Evolutionary conservation across 331 rosid species (phyloP), one percentile per base, ranked within the genome.

Genomic region (Acacia concinna): DNA sequence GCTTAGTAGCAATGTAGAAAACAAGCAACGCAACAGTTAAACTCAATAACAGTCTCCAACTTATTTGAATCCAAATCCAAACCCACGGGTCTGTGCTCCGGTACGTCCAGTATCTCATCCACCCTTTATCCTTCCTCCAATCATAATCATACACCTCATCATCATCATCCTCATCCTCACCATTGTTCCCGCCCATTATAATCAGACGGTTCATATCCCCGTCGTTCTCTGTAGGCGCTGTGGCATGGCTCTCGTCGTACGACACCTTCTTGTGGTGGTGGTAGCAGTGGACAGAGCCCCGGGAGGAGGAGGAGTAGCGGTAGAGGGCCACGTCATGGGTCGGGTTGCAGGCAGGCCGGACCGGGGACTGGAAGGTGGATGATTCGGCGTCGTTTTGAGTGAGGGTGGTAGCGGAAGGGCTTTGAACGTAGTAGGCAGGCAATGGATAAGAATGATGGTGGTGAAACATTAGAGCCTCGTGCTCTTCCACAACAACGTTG

Each of bases 61-160:
- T 10, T 20, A 93, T 71, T 71, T 95, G 99, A 79, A 95, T 54
- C 80, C 73, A 89, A 81, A 95, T 87, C 99, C 99, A 95, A 20
- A 60, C 74, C 76, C 85, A 85, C 0, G 97, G 63, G 81, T 95
- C 97, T 2, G 93, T 84, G 74, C 81, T 44, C 4, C 77, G 25
- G 49, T 87, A 95, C 51, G 96, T 81, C 34, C 78, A 91, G 60
- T 77, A 90, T 70, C 88, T 89, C 86, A 41, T 87, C 97, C 93
- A 90, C 80, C 81, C 82, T 71, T 85, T 81, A 23, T 81, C 77
- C 27, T 71, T 81, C 54, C 68, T 81, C 81, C 83, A 85, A 49
- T 79, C 80, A 44, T 78, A 85, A 40, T 80, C 84, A 56, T 59
- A 81, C 43, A 68, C 83, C 7, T 81, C 83, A 1, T 62, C 79